These are phyloP conservation scores for Synchytrium microbalum DNA, from an alignment of 371 early-diverging fungal genomes.

Conservation along the genomic window DNA sequence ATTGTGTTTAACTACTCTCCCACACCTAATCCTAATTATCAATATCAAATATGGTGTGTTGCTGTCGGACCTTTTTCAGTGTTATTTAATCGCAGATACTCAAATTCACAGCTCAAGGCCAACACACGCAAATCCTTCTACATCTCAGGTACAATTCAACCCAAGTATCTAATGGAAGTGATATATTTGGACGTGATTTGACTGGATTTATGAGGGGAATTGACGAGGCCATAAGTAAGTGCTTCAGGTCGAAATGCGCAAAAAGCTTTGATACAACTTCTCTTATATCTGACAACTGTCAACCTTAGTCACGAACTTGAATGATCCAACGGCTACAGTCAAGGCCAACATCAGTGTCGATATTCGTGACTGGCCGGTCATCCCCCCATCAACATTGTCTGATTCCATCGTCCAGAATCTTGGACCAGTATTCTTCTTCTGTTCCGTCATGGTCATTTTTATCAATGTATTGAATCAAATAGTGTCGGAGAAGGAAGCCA, in stretches of 20 bases:
- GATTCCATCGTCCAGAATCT: constrained; percentile 48
- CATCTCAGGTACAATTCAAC: no score
- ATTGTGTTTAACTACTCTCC: background rate
- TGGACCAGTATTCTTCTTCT: constrained; percentile 63
- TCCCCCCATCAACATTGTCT: constrained; percentile 38
- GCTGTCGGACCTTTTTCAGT: no score
- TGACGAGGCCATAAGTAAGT: constrained; percentile 52
- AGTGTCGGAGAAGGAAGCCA: constrained; percentile 59
- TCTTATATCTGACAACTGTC: no score
- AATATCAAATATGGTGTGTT: constrained; percentile 5
- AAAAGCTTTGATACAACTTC: no score
- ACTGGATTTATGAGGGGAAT: constrained; percentile 51
- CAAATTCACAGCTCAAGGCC: background rate
- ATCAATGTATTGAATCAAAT: constrained; percentile 55
- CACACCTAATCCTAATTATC: background rate
- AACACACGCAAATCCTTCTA: background rate
- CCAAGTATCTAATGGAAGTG: constrained; percentile 47
- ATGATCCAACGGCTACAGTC: constrained; percentile 22
- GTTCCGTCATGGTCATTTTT: constrained; percentile 51
- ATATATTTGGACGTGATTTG: constrained; percentile 49
- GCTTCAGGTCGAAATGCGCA: no score
- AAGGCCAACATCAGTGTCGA: constrained; percentile 36
- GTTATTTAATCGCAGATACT: constrained; percentile 4
- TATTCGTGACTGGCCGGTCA: constrained; percentile 59
- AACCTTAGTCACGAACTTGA: no score